These are phyloP conservation scores for Phaeosphaeria sp. DNA, from an alignment of 2,329 filamentous ascomycete species.

Conservation along the genomic window DNA sequence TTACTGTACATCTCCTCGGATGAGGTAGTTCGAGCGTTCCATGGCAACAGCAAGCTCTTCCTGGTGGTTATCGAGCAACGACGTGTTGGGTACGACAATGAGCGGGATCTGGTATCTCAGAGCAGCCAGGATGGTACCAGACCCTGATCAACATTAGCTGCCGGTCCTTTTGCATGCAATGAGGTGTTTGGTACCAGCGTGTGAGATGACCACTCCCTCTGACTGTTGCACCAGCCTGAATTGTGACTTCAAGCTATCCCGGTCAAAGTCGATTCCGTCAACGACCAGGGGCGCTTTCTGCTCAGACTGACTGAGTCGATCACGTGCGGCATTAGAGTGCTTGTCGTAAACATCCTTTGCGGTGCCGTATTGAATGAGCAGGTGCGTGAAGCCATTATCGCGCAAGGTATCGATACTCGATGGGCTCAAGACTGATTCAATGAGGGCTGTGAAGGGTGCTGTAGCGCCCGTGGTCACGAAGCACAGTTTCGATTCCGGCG, in stretches of 20 bases:
- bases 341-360: constrained; percentile 61
- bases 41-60: constrained; percentile 82
- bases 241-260: constrained; percentile 62
- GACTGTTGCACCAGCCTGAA: constrained; percentile 63
- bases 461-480: constrained; percentile 95
- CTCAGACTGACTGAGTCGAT: constrained; percentile 13
- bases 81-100: constrained; percentile 87
- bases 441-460: constrained; percentile 76
- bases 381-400: constrained; percentile 68
- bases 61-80: constrained; percentile 89
- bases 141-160: constrained; percentile 63
- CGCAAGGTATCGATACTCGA: constrained; percentile 68
- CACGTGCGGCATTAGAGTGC: constrained; percentile 18
- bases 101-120: constrained; percentile 76
- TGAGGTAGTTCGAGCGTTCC: constrained; percentile 74
- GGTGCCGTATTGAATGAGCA: constrained; percentile 83
- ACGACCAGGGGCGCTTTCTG: constrained; percentile 48
- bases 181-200: constrained; percentile 71
- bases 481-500: constrained; percentile 58
- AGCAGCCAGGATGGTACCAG: constrained; percentile 86
- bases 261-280: constrained; percentile 70
- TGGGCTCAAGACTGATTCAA: constrained; percentile 68
- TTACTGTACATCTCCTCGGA: constrained; percentile 73
- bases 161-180: not conserved
- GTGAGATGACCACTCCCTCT: constrained; percentile 81